Evolutionary conservation across 148 eudicot genomes (phyloP).

Genomic region (Drosera capensis): DNA sequence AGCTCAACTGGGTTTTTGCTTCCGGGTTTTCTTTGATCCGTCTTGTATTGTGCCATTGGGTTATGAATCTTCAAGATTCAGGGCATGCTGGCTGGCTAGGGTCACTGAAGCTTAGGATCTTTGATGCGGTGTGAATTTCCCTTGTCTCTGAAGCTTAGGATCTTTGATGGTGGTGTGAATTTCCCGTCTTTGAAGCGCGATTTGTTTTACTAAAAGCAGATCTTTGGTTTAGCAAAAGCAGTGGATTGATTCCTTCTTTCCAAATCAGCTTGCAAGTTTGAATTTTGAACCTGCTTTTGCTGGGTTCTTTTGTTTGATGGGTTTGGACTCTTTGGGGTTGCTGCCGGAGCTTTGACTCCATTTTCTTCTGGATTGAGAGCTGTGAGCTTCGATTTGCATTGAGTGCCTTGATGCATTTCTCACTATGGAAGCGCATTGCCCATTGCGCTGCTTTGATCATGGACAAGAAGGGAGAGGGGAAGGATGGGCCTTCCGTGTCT

Average conservation of each 20-base stretch:
- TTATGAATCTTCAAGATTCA: no score
- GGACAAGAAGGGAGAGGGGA: slow-evolving; percentile 62
- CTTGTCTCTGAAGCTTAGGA: no score
- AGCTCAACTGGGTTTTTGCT: no score
- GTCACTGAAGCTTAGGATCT: no score
- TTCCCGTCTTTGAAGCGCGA: slow-evolving; percentile 2
- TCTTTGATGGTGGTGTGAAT: no score
- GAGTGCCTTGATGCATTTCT: slow-evolving; percentile 59
- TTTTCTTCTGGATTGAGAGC: background rate
- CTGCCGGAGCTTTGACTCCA: slow-evolving; percentile 9
- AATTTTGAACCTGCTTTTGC: slow-evolving; percentile 16
- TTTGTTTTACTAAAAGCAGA: slow-evolving; percentile 10
- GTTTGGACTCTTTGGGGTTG: slow-evolving; percentile 3
- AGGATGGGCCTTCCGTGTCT: slow-evolving; percentile 36
- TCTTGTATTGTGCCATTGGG: no score
- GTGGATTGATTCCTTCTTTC: slow-evolving; percentile 16
- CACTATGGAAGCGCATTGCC: slow-evolving; percentile 88
- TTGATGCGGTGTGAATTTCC: no score
- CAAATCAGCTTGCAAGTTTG: slow-evolving; percentile 14
- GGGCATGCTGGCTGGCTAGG: no score
- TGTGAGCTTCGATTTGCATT: background rate
- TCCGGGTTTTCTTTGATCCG: no score
- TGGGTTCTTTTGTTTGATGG: slow-evolving; percentile 3
- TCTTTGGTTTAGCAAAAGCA: slow-evolving; percentile 21
- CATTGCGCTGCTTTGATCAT: slow-evolving; percentile 57